A percentile compares a stretch with the other conserved stretches of the same genome.
These are phyloP conservation scores for Arachis monticola DNA, from an alignment of 331 rosid genomes.

Conservation along the genomic window DNA sequence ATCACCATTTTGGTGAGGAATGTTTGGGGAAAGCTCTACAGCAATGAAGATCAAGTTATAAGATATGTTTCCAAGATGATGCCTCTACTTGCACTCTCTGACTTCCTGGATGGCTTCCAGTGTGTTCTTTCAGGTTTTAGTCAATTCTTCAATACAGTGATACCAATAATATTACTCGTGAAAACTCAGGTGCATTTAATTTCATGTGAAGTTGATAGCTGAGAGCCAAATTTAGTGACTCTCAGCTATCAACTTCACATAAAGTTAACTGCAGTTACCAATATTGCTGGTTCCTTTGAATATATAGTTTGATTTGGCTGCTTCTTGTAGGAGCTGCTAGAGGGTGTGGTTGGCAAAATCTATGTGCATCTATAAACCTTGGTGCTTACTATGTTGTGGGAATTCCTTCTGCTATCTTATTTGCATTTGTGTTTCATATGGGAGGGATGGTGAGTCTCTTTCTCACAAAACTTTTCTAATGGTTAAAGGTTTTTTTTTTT, in stretches of 20 bases:
- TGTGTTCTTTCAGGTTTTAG: constrained; percentile 69
- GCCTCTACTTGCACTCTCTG: constrained; percentile 65
- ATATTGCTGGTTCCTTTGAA: no score
- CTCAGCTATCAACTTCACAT: no score
- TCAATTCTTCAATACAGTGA: background rate
- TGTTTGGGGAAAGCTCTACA: constrained; percentile 60
- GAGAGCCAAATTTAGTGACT: no score
- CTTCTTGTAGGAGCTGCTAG: constrained; percentile 58
- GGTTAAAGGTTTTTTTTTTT: background rate
- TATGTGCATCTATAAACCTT: constrained; percentile 66
- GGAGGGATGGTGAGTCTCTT: constrained; percentile 57
- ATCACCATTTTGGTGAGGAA: constrained; percentile 46
- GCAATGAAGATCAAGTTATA: constrained; percentile 57
- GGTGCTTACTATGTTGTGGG: constrained; percentile 69
- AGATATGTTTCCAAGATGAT: constrained; percentile 58
- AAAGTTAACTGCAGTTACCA: no score
- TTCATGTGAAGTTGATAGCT: no score
- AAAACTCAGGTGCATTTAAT: no score
- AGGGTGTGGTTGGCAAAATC: constrained; percentile 82
- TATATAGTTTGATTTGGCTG: background rate
- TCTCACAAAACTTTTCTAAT: background rate
- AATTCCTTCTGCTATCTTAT: constrained; percentile 59
- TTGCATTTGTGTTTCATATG: constrained; percentile 57
- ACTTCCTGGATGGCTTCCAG: constrained; percentile 66
- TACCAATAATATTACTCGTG: background rate